These are phyloP conservation scores for Claviceps cyperi DNA, from an alignment of 2,329 filamentous ascomycete genomes.

Conservation along the genomic window DNA sequence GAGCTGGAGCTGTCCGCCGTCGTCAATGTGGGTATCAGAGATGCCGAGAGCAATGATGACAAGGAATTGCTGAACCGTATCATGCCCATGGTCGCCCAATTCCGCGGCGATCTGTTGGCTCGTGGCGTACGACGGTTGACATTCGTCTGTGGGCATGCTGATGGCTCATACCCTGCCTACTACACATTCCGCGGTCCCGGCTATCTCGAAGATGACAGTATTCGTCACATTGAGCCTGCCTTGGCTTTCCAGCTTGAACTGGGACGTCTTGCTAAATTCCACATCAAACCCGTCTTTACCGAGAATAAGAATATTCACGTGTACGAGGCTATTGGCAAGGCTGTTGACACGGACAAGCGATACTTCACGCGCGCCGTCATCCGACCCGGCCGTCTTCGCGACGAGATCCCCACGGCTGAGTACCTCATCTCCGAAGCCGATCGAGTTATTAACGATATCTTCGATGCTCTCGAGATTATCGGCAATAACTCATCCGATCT, in stretches of 20 bases:
- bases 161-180: conserved; percentile 91
- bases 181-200: conserved; percentile 92
- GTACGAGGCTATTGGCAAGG: conserved; percentile 92
- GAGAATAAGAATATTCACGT: conserved; percentile 99
- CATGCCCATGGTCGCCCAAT: conserved; percentile 57
- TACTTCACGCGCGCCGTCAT: conserved; percentile 98
- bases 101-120: conserved; percentile 69
- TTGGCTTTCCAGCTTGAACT: conserved; percentile 98
- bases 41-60: conserved; percentile 74
- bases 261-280: conserved; percentile 85
- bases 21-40: conserved; percentile 79
- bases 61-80: conserved; percentile 67
- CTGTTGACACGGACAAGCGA: conserved; percentile 88
- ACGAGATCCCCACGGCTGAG: conserved; percentile 96
- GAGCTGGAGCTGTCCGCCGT: conserved; percentile 79
- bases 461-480: conserved; percentile 94
- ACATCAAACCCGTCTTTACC: conserved; percentile 95
- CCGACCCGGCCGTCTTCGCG: conserved; percentile 80
- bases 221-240: conserved; percentile 92
- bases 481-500: conserved; percentile 98
- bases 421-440: conserved; percentile 97
- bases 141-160: conserved; percentile 89
- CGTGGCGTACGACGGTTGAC: conserved; percentile 80
- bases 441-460: conserved; percentile 90
- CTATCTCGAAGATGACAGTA: conserved; percentile 85